phyloP scores from a whole-genome alignment of 345 rosid genomes.

The Gossypium thurberi region DNA sequence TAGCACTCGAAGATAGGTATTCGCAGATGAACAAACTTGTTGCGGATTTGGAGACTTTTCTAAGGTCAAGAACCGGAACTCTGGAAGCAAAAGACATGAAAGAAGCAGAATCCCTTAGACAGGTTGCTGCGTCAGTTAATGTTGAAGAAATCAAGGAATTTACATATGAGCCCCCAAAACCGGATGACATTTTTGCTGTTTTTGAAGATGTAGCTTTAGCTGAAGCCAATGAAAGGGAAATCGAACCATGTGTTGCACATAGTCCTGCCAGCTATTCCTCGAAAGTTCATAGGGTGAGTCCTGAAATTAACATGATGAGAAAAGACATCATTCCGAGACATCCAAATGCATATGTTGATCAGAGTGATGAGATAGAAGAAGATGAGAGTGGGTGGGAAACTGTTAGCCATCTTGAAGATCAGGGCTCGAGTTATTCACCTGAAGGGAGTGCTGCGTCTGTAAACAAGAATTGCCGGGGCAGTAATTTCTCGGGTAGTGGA shows the following conservation, averaged over 20 bases:
- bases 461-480: conserved; percentile 35
- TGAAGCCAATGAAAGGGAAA: conserved; percentile 29
- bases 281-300: conserved; percentile 43
- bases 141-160: conserved; percentile 47
- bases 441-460: conserved; percentile 53
- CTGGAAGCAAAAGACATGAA: conserved; percentile 27
- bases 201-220: conserved; percentile 43
- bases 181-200: conserved; percentile 54
- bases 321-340: conserved; percentile 26
- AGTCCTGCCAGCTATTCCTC: conserved; percentile 41
- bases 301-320: conserved; percentile 28
- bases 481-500: conserved; percentile 49
- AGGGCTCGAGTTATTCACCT: conserved; percentile 65
- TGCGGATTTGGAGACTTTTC: conserved; percentile 46
- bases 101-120: conserved; percentile 33
- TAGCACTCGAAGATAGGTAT: conserved; percentile 37
- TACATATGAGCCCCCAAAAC: conserved; percentile 41
- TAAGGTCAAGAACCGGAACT: conserved; percentile 26
- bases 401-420: conserved; percentile 76
- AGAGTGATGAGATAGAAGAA: conserved; percentile 53
- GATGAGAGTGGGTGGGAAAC: conserved; percentile 99
- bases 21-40: conserved; percentile 44
- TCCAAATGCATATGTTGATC: conserved; percentile 23
- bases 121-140: conserved; percentile 42
- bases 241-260: conserved; percentile 16